phyloP scores from a whole-genome alignment of 2,329 filamentous ascomycete genomes.

The Rachicladosporium sp. region DNA sequence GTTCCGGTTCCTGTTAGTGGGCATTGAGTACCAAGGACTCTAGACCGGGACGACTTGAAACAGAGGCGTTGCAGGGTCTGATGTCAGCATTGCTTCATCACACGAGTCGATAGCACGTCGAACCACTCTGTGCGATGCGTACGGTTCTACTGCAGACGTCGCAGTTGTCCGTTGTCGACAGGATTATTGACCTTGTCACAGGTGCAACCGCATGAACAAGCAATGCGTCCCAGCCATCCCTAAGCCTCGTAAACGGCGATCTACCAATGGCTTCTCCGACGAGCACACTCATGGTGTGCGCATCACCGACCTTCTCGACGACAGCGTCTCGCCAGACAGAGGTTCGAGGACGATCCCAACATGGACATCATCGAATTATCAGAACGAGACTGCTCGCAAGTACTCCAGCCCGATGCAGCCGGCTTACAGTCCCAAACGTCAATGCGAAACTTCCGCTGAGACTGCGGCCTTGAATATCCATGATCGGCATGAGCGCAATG shows the following conservation, averaged over 20 bases:
- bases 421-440: too few relatives aligned
- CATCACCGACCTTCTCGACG: slow-evolving; percentile 9
- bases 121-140: neutral
- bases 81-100: slow-evolving; percentile 1
- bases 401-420: slow-evolving; percentile 2
- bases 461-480: too few relatives aligned
- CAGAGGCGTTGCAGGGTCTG: neutral
- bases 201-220: slow-evolving; percentile 17
- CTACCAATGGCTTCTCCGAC: slow-evolving; percentile 11
- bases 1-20: neutral
- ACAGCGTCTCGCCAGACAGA: neutral
- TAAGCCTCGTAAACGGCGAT: slow-evolving; percentile 16
- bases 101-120: neutral
- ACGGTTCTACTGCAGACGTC: neutral
- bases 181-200: slow-evolving; percentile 9
- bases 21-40: too few relatives aligned
- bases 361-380: neutral
- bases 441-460: too few relatives aligned
- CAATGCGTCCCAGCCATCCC: slow-evolving; percentile 16
- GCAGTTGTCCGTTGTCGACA: neutral
- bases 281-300: slow-evolving; percentile 10
- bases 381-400: slow-evolving; percentile 4
- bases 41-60: too few relatives aligned
- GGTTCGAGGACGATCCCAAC: neutral
- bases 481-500: too few relatives aligned